Evolutionary conservation across 2,329 filamentous ascomycete species (phyloP).

Genomic region (Aspergillus pseudoviridinutans): DNA sequence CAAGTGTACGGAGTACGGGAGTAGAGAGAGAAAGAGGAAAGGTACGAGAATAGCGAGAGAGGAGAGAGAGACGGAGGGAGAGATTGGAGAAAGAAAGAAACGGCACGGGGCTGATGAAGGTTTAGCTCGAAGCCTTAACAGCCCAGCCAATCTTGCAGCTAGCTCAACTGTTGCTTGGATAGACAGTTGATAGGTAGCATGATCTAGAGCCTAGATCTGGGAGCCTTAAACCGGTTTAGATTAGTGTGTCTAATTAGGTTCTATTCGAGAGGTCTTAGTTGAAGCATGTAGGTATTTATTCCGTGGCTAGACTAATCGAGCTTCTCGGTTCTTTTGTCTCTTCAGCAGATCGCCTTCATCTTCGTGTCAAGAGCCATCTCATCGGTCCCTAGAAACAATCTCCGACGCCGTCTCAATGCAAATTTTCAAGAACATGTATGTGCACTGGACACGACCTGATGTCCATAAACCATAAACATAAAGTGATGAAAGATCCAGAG

Average conservation of each 20-base stretch:
- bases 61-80: conserved; percentile 1
- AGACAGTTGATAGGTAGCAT: background rate
- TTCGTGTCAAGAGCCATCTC: background rate
- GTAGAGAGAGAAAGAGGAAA: conserved; percentile 2
- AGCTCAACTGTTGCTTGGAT: background rate
- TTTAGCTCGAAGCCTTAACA: background rate
- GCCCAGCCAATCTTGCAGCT: too few relatives aligned
- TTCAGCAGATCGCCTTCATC: background rate
- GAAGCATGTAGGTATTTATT: background rate
- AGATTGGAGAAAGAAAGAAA: conserved; percentile 3
- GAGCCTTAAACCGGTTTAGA: background rate
- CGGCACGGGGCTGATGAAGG: conserved; percentile 1
- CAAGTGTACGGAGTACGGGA: background rate
- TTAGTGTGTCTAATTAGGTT: background rate
- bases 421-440: background rate
- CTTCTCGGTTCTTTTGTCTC: background rate
- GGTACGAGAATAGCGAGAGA: background rate
- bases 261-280: background rate
- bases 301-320: background rate
- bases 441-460: background rate
- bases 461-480: background rate
- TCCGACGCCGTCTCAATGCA: background rate
- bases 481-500: background rate
- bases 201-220: too few relatives aligned
- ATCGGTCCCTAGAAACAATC: background rate